These are phyloP conservation scores for Metschnikowia similis DNA, from an alignment of 805 yeast species.

Conservation along the genomic window DNA sequence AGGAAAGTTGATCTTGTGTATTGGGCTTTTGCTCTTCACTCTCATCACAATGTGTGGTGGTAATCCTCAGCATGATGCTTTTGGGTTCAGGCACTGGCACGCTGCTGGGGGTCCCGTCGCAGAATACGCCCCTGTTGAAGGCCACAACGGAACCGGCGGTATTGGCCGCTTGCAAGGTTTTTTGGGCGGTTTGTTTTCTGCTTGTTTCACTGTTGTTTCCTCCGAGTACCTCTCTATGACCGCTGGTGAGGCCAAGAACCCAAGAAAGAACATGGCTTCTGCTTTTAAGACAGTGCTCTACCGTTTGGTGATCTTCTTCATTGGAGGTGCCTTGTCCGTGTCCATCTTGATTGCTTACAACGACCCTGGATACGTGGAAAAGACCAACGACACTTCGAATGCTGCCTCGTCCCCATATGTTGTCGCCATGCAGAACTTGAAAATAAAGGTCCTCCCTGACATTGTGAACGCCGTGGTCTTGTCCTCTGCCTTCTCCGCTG, in stretches of 20 bases:
- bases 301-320: slow-evolving; percentile 42
- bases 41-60: slow-evolving; percentile 86
- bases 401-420: slow-evolving; percentile 21
- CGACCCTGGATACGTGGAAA: slow-evolving; percentile 15
- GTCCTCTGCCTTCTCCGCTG: slow-evolving; percentile 19
- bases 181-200: slow-evolving; percentile 34
- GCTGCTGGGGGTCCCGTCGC: slow-evolving; percentile 36
- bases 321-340: slow-evolving; percentile 42
- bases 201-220: slow-evolving; percentile 39
- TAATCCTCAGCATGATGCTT: slow-evolving; percentile 60
- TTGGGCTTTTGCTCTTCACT: slow-evolving; percentile 73
- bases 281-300: slow-evolving; percentile 42
- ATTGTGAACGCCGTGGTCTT: slow-evolving; percentile 18
- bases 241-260: slow-evolving; percentile 42
- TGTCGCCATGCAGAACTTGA: slow-evolving; percentile 20
- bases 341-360: slow-evolving; percentile 29
- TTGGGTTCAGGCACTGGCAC: slow-evolving; percentile 46
- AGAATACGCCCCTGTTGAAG: slow-evolving; percentile 14
- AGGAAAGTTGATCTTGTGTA: slow-evolving; percentile 55
- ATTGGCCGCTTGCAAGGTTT: slow-evolving; percentile 42
- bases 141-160: slow-evolving; percentile 31
- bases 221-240: slow-evolving; percentile 44
- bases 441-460: slow-evolving; percentile 16
- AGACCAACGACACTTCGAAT: slow-evolving; percentile 13
- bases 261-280: slow-evolving; percentile 35